These are phyloP conservation scores for Amylocarpus encephaloides DNA, from an alignment of 2,329 filamentous ascomycete species.

Conservation along the genomic window DNA sequence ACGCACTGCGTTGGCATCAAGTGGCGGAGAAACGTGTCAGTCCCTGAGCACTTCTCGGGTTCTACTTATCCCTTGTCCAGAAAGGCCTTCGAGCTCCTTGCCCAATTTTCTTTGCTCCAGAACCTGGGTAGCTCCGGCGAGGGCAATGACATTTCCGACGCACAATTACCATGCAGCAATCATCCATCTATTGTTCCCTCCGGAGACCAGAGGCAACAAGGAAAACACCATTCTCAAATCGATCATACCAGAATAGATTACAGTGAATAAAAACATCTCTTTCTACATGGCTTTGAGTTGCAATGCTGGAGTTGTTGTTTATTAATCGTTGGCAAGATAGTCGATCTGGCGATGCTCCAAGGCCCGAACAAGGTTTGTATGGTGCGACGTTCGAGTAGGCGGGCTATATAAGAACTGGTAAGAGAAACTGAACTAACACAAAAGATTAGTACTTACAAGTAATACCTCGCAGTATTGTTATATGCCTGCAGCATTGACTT, in stretches of 20 bases:
- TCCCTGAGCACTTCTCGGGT: background rate
- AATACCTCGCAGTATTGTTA: conserved; percentile 10
- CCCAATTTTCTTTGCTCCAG: background rate
- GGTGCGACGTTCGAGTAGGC: too few relatives aligned
- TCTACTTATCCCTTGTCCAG: background rate
- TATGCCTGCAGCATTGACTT: conserved; percentile 13
- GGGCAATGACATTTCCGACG: background rate
- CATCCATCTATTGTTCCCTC: background rate
- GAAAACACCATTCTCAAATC: background rate
- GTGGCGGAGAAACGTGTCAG: background rate
- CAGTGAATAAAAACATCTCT: background rate
- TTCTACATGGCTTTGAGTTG: background rate
- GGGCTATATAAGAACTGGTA: conserved; percentile 10
- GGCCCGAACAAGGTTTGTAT: too few relatives aligned
- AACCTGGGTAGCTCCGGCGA: background rate
- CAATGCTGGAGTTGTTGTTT: background rate
- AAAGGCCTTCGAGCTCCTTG: background rate
- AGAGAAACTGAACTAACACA: conserved; percentile 5
- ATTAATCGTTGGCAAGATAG: too few relatives aligned
- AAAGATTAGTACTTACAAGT: conserved; percentile 11
- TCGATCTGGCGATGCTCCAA: too few relatives aligned
- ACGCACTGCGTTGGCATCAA: background rate
- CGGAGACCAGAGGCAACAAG: background rate
- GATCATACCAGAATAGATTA: background rate
- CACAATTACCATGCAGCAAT: background rate